Evolutionary conservation across 1,139 yeast species (phyloP).

Genomic region (Sugiyamaella pinicola): DNA sequence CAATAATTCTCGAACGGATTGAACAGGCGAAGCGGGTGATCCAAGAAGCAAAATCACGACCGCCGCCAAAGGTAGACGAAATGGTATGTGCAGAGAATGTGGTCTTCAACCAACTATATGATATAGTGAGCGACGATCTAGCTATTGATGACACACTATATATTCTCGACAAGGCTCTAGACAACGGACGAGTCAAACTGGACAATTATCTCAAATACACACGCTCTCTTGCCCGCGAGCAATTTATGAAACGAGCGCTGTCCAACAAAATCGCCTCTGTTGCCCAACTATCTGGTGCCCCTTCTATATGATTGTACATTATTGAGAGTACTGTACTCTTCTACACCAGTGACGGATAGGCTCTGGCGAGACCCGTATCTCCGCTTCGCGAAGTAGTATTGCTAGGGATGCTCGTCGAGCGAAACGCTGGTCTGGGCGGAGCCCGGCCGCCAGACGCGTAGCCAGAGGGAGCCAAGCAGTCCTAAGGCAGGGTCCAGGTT

Average conservation of each 20-base stretch:
- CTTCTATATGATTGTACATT: background rate
- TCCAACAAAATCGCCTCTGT: slow-evolving; percentile 32
- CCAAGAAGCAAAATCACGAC: slow-evolving; percentile 36
- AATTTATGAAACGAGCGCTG: slow-evolving; percentile 52
- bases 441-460: too few species aligned
- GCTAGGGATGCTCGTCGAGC: too few species aligned
- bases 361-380: too few species aligned
- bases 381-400: too few species aligned
- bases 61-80: slow-evolving; percentile 48
- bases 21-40: slow-evolving; percentile 40
- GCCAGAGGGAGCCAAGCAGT: too few species aligned
- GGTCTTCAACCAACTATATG: slow-evolving; percentile 61
- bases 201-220: slow-evolving; percentile 60
- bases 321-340: too few species aligned
- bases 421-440: too few species aligned
- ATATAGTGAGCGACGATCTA: slow-evolving; percentile 63
- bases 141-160: slow-evolving; percentile 71
- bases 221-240: slow-evolving; percentile 72
- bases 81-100: slow-evolving; percentile 51
- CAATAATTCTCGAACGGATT: slow-evolving; percentile 38
- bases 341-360: too few species aligned
- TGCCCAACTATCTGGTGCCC: slow-evolving; percentile 13
- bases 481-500: too few species aligned
- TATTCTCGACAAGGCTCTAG: slow-evolving; percentile 60
- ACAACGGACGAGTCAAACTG: slow-evolving; percentile 48